Percentiles rank a stretch among this genome's conserved stretches.
These are phyloP conservation scores for Citrus reticulata DNA, from an alignment of 345 rosid species.

Conservation along the genomic window DNA sequence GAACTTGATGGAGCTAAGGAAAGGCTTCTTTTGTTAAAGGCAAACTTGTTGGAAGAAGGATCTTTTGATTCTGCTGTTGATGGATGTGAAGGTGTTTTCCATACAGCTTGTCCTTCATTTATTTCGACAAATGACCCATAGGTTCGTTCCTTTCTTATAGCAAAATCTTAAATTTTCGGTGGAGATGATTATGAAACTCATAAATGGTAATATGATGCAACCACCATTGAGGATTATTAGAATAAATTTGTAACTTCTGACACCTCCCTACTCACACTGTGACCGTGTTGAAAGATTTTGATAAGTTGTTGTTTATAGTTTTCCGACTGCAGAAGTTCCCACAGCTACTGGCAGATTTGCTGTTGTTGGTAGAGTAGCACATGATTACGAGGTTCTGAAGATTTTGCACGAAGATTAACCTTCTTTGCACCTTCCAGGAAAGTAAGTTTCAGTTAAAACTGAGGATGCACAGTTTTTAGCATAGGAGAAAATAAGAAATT, in stretches of 20 bases:
- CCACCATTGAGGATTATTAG: background rate
- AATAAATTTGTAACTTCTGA: background rate
- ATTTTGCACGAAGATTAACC: constrained; percentile 9
- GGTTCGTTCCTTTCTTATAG: constrained; percentile 33
- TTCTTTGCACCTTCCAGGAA: constrained; percentile 8
- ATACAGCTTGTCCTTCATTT: constrained; percentile 30
- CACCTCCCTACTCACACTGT: background rate
- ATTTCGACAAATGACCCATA: constrained; percentile 19
- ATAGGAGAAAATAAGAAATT: background rate
- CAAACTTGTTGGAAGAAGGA: too few relatives aligned
- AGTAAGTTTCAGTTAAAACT: constrained; percentile 15
- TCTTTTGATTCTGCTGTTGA: constrained; percentile 2
- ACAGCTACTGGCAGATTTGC: constrained; percentile 42
- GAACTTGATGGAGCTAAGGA: constrained; percentile 41
- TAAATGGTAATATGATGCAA: constrained; percentile 19
- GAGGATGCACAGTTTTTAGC: constrained; percentile 22
- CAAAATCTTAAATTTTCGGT: constrained; percentile 29
- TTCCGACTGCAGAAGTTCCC: background rate
- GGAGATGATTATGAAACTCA: constrained; percentile 20
- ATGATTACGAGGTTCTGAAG: constrained; percentile 1
- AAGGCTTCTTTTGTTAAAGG: constrained; percentile 10
- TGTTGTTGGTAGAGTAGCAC: constrained; percentile 23
- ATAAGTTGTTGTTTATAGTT: background rate
- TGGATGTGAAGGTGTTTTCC: constrained; percentile 35
- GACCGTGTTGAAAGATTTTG: background rate